A percentile compares a stretch with the other conserved stretches of the same genome.
Evolutionary conservation across 2,329 filamentous ascomycete species (phyloP).

Genomic region (Colletotrichum theobromicola): DNA sequence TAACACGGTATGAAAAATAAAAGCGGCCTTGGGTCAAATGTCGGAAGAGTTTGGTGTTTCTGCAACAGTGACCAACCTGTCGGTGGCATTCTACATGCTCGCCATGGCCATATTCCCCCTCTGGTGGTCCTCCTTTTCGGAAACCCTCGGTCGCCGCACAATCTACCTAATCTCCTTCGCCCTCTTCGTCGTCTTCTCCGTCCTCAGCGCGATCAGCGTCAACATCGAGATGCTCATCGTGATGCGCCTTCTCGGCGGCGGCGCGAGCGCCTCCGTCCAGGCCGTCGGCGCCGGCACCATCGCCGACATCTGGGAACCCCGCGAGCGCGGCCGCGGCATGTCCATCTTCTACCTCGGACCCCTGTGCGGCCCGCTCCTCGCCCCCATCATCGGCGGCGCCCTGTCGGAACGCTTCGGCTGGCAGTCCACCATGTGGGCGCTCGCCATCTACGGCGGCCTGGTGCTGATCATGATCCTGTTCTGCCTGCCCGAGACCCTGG

Average conservation of each 20-base stretch:
- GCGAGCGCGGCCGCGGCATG: constrained; percentile 80
- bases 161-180: constrained; percentile 79
- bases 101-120: constrained; percentile 83
- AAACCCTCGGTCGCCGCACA: constrained; percentile 73
- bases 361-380: constrained; percentile 72
- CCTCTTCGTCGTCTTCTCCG: constrained; percentile 74
- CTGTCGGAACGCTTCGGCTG: constrained; percentile 74
- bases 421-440: constrained; percentile 81
- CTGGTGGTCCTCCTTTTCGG: constrained; percentile 87
- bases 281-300: constrained; percentile 85
- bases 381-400: constrained; percentile 76
- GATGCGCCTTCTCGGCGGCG: constrained; percentile 76
- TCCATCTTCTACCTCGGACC: constrained; percentile 83
- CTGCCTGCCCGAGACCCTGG: constrained; percentile 70
- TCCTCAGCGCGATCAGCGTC: constrained; percentile 70
- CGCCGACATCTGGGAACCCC: constrained; percentile 78
- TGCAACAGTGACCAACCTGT: constrained; percentile 73
- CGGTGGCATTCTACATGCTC: constrained; percentile 82
- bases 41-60: constrained; percentile 65
- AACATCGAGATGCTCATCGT: constrained; percentile 79
- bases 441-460: constrained; percentile 71
- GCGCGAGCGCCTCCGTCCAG: constrained; percentile 80
- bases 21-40: constrained; percentile 73
- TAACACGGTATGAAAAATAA: constrained; percentile 8
- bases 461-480: constrained; percentile 63